Evolutionary conservation across 371 early-diverging fungal species (phyloP), one percentile per base, ranked within the genome.

Genomic region (Mucor circinelloides): DNA sequence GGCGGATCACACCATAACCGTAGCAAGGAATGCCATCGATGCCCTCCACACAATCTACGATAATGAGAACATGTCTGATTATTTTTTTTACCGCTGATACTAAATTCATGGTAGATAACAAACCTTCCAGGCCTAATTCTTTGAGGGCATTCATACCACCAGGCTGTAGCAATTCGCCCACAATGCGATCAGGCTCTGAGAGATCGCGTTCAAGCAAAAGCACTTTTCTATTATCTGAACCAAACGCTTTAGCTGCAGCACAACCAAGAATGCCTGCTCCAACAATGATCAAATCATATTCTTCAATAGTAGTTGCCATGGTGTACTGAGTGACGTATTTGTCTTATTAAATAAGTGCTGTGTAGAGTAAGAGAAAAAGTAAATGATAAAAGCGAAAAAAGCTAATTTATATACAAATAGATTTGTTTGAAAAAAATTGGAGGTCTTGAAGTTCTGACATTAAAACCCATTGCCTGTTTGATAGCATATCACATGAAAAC

Each of bases 101-200:
- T 7, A 19, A 5, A n/a, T 50, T 25, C 25, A 50, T 50, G 6
- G 40, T 40, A 9, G 40, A 40, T 13, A 27, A 52, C 52, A 52
- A 74, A 84, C 87, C 83, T 66, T 80, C 83, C 19, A 97, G 73
- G 0, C 94, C 95, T 9, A 97, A 81, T 58, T 75, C 67, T 58
- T 85, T 81, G 27, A 97, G 76, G 12, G 95, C 94, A 56, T 87
- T 78, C 52, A 91, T 85, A 50, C 97, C 97, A 13, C 96, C 94
- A 7, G 97, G 97, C 74, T 97, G 97, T 77, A 97, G 76, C 32
- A 97, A 78, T 71, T 97, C 97, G n/a, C 97, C 97, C 19, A 97
- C 97, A 63, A 97, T 97, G 46, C 97, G 89, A 78, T 97, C 96
- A 1, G 97, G 97, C 71, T 96, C 93, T 57, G 68, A 82, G 85